Evolutionary conservation across 768 basidiomycete species (phyloP).

Genomic region (Hygrophorus russula): DNA sequence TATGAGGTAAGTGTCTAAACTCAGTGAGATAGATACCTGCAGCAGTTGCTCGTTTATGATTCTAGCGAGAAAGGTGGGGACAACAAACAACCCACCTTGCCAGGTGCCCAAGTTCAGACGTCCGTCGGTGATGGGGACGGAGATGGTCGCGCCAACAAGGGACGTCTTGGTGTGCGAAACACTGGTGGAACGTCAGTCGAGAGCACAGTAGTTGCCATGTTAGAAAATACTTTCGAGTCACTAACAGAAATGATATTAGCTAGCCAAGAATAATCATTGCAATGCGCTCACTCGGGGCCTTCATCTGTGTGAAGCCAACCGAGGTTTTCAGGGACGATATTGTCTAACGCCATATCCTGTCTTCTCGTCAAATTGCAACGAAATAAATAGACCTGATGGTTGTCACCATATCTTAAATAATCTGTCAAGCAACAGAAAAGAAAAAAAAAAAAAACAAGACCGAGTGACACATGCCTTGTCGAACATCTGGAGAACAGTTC

Average conservation of each 20-base stretch:
- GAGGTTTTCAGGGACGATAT: conserved; percentile 74
- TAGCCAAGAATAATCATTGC: neutral
- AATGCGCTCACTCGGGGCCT: conserved; percentile 68
- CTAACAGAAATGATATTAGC: conserved; percentile 22
- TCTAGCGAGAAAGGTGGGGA: neutral
- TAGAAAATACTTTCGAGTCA: conserved; percentile 51
- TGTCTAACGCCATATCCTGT: conserved; percentile 91
- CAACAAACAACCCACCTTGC: conserved; percentile 52
- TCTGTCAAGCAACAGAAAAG: too few species aligned
- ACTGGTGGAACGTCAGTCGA: conserved; percentile 23
- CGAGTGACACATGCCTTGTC: conserved; percentile 22
- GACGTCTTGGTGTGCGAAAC: conserved; percentile 89
- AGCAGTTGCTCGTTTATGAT: too few species aligned
- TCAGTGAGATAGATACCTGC: conserved; percentile 81
- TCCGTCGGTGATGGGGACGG: conserved; percentile 74
- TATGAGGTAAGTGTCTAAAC: conserved; percentile 60
- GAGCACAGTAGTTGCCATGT: neutral
- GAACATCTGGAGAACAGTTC: too few species aligned
- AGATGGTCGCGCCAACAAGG: conserved; percentile 72
- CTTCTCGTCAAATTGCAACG: too few species aligned
- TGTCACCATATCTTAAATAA: too few species aligned
- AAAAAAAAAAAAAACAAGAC: neutral
- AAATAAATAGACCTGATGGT: too few species aligned
- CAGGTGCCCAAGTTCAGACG: conserved; percentile 79
- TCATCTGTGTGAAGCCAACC: conserved; percentile 85